Base-by-base conservation (phyloP, 768 basidiomycete genomes). In the Trametes sanguinea region DNA sequence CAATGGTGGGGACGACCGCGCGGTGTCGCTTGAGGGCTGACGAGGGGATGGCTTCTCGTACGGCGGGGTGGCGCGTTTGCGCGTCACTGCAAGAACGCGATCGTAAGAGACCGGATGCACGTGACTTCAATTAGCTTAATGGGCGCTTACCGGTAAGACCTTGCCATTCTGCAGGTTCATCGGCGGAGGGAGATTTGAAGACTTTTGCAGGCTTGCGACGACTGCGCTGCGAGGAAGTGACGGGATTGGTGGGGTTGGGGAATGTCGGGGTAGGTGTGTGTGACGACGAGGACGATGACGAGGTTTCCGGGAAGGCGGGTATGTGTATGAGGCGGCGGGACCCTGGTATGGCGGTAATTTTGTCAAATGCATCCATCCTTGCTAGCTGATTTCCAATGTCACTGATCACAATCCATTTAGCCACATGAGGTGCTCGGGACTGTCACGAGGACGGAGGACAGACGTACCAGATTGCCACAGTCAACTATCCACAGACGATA, bases 171-270 rank as follows among this genome's bases (percentile, higher is more conserved):
- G 69, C 68, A 37, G 77, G 74, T 46, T 71, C 73, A 43, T 71
- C 69, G 66, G 71, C 76, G 37, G 77, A 72, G 7, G 86, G 86
- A 6, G 86, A 87, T 61, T 79, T 83, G 72, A 86, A 85, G 13
- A 86, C 87, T 63, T 77, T 65, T 53, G 73, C 68, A 30, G 86
- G 86, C 70, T 88, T 88, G 57, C 86, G 78, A 56, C 85, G 81
- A 35, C 30, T 52, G n/a, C 54, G 54, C 10, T 77, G 74, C n/a
- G 68, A 65, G 9, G 75, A 70, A 17, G 69, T 14, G 14, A 30
- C 5, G 17, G 2, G 14, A 9, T 33, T 45, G 5, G 44, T 14
- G 4, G 17, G 27, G 10, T 16, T 17, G 14, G 27, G 10, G 29
- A 47, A 48, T 2, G 46, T 13, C 4, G 60, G 53, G 9, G 60